Evolutionary conservation across 768 basidiomycete species (phyloP).

Genomic region (Jaapia argillacea): DNA sequence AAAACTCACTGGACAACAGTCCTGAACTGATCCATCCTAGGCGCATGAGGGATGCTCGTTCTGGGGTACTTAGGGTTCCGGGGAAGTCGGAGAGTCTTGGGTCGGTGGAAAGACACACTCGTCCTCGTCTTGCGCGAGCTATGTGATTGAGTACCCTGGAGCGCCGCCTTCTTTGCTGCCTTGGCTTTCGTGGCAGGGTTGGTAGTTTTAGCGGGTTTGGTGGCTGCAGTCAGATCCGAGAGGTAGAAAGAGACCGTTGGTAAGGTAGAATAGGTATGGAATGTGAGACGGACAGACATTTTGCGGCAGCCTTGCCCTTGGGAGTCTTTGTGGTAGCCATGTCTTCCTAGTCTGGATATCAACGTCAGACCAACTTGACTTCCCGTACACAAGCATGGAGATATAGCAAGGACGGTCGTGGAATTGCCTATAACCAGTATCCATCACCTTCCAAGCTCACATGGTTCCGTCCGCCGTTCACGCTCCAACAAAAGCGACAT

Average conservation of each 20-base stretch:
- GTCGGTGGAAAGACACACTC: constrained; percentile 90
- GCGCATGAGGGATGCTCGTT: constrained; percentile 85
- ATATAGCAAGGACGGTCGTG: too few species aligned
- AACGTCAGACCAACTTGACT: too few species aligned
- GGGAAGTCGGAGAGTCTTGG: constrained; percentile 80
- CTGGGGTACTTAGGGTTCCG: constrained; percentile 92
- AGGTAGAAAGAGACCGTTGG: background rate
- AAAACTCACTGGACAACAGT: constrained; percentile 77
- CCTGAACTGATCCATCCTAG: constrained; percentile 94
- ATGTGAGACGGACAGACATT: constrained; percentile 33
- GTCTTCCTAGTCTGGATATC: too few species aligned
- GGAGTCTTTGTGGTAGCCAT: constrained; percentile 65
- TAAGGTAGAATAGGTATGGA: too few species aligned
- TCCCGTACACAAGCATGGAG: too few species aligned
- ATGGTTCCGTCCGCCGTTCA: too few species aligned
- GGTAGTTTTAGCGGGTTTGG: constrained; percentile 23
- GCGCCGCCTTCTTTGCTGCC: constrained; percentile 91
- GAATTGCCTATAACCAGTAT: too few species aligned
- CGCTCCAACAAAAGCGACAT: too few species aligned
- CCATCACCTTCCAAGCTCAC: too few species aligned
- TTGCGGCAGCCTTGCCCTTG: constrained; percentile 51
- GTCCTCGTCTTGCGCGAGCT: constrained; percentile 72
- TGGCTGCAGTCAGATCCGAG: background rate
- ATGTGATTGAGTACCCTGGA: constrained; percentile 77
- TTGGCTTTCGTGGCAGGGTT: constrained; percentile 54